Conservation (phyloP, 768 basidiomycete genomes). For the Pulveroboletus sp. region DNA sequence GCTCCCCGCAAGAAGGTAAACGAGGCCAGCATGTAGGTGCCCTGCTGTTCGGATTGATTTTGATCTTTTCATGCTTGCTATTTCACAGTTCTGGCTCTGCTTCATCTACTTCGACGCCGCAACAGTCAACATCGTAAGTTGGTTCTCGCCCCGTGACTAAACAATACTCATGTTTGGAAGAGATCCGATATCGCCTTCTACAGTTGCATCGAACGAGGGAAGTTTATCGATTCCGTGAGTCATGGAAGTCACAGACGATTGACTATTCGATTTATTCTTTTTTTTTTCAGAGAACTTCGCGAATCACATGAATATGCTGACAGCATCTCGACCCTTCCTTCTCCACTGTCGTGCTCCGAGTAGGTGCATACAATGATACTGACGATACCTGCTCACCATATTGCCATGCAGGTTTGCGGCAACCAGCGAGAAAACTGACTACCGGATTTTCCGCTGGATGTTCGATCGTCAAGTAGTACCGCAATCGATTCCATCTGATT, state of each 20-base stretch:
- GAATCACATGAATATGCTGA: background rate
- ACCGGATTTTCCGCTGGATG: conserved; percentile 9
- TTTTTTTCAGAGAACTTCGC: background rate
- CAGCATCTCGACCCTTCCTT: background rate
- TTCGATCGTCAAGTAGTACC: conserved; percentile 9
- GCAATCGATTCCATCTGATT: conserved; percentile 1
- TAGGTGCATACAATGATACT: background rate
- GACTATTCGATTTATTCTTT: background rate
- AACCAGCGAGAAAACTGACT: background rate
- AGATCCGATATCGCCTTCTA: background rate
- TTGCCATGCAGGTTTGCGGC: conserved; percentile 4
- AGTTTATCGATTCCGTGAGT: background rate
- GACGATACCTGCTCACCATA: background rate
- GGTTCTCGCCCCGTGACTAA: background rate
- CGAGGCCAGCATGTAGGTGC: background rate
- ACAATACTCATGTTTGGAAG: background rate
- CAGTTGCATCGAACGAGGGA: background rate
- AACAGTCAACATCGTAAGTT: conserved; percentile 2
- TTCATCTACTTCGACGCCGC: background rate
- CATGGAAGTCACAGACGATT: too few species aligned
- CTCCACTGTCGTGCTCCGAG: background rate
- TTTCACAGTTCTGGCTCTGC: background rate
- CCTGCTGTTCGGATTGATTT: too few species aligned
- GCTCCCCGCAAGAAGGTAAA: background rate
- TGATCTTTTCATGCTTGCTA: background rate